Evolutionary conservation across 106 monocot species (phyloP), one percentile per base, ranked within the genome.

Genomic region (Dendrobium catenatum): DNA sequence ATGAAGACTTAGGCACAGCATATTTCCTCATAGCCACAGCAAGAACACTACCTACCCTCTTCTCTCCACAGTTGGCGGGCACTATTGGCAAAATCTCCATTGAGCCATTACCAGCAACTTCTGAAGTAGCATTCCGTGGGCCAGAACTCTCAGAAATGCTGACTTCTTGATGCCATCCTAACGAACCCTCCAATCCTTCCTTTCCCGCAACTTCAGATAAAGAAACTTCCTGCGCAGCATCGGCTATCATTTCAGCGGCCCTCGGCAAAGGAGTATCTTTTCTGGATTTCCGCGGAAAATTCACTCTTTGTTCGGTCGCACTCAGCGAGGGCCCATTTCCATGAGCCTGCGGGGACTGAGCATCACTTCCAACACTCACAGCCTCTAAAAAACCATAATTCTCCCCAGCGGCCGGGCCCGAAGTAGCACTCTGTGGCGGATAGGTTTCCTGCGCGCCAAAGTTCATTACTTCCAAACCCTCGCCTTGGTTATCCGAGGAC

Each of bases 1-100:
- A 81, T 24, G 91, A 91, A 13, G 91, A 91, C 41, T 88, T 67
- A 18, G 88, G 89, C 1, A 83, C 85, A 8, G 91, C 78, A 59
- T 82, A 86, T 88, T 91, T 91, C 78, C 85, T 84, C 88, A 91
- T 91, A 5, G 91, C 82, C 74, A 84, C 86, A 5, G 86, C 84
- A 2, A 91, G 79, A 29, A 91, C 83, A 1, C 73, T 72, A 26
- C 86, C 86, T 6, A 79, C 89, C 84, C 84, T 84, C 82, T 77
- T 84, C 79, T 80, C 86, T 58, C 40, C 77, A 15, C 76, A 13
- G 42, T 78, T 77, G 31, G 40, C 64, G n/a, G 79, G 37, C 26
- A 41, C 58, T 13, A 49, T 20, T 13, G 76, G 49, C 22, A n/a
- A 1, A 74, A 44, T 43, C 10, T 74, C 74, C 16, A 74, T 44